Conservation (phyloP, 202 grass and related monocot species). For the Cymbopogon flexuosus region DNA sequence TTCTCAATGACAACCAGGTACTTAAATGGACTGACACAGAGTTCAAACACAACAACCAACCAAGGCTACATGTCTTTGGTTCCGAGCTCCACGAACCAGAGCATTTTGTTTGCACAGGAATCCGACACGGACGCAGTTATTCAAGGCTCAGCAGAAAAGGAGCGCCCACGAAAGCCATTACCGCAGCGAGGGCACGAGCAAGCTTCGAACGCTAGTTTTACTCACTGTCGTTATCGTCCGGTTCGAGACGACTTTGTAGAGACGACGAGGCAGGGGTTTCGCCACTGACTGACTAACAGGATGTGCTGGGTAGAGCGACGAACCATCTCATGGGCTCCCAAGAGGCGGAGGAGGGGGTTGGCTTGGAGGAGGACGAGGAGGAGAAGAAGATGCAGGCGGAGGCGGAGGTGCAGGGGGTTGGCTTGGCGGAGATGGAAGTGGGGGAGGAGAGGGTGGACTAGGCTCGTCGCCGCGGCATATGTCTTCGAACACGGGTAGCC, state of each 20-base stretch:
- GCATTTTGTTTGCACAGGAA: slow-evolving; percentile 3
- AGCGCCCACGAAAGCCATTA: neutral
- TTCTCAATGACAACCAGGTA: neutral
- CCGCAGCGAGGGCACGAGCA: neutral
- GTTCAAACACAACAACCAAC: neutral
- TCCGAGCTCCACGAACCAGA: neutral
- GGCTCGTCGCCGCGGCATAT: slow-evolving; percentile 34
- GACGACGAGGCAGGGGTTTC: neutral
- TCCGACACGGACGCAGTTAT: neutral
- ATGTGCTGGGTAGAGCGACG: neutral
- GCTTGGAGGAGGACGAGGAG: neutral
- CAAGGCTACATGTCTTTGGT: neutral
- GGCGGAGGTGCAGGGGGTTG: too few relatives aligned
- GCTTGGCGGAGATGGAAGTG: neutral
- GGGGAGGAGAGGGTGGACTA: neutral
- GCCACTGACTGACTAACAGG: neutral
- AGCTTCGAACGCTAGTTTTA: neutral
- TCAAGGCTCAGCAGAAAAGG: neutral
- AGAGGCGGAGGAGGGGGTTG: neutral
- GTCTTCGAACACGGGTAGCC: slow-evolving; percentile 54
- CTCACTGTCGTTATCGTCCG: neutral
- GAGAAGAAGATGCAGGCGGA: too few relatives aligned
- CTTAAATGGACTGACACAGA: neutral
- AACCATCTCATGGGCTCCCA: neutral
- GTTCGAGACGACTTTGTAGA: neutral